These are phyloP conservation scores for Yamadazyma pseudoaaseri DNA, from an alignment of 1,139 yeast species.

Conservation along the genomic window DNA sequence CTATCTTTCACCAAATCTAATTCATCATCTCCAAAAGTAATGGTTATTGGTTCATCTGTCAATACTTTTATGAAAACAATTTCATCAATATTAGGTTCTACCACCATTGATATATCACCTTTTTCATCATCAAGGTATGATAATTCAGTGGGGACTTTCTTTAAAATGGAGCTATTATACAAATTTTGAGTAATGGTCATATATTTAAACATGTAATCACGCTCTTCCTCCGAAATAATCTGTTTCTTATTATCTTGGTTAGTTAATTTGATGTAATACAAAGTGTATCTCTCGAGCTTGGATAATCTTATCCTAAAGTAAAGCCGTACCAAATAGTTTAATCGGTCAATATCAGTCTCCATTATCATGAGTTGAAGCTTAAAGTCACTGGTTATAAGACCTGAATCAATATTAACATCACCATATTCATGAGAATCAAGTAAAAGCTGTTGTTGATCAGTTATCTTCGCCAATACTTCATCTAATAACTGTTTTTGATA, in stretches of 20 bases:
- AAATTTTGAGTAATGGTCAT: slow-evolving; percentile 61
- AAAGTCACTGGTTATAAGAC: slow-evolving; percentile 54
- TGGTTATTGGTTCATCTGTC: slow-evolving; percentile 24
- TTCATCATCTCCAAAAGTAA: slow-evolving; percentile 49
- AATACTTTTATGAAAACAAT: slow-evolving; percentile 74
- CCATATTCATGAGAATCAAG: slow-evolving; percentile 58
- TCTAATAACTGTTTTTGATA: slow-evolving; percentile 63
- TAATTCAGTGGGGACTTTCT: slow-evolving; percentile 63
- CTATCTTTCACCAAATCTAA: slow-evolving; percentile 66
- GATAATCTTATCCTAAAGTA: slow-evolving; percentile 75
- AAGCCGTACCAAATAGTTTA: slow-evolving; percentile 74
- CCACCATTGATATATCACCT: slow-evolving; percentile 79
- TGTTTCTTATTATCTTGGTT: slow-evolving; percentile 23
- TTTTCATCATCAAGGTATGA: slow-evolving; percentile 75
- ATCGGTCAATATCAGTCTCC: slow-evolving; percentile 88
- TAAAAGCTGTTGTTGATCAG: slow-evolving; percentile 70
- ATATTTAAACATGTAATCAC: slow-evolving; percentile 61
- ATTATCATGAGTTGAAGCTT: slow-evolving; percentile 79
- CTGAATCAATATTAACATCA: slow-evolving; percentile 38
- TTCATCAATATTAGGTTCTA: slow-evolving; percentile 67
- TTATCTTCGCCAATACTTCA: slow-evolving; percentile 55
- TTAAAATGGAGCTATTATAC: slow-evolving; percentile 66
- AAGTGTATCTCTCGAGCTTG: slow-evolving; percentile 68
- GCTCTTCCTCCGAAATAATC: slow-evolving; percentile 57
- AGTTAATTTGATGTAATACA: slow-evolving; percentile 45